phyloP scores from a whole-genome alignment of 768 basidiomycete genomes.

The Lactarius hengduanensis region DNA sequence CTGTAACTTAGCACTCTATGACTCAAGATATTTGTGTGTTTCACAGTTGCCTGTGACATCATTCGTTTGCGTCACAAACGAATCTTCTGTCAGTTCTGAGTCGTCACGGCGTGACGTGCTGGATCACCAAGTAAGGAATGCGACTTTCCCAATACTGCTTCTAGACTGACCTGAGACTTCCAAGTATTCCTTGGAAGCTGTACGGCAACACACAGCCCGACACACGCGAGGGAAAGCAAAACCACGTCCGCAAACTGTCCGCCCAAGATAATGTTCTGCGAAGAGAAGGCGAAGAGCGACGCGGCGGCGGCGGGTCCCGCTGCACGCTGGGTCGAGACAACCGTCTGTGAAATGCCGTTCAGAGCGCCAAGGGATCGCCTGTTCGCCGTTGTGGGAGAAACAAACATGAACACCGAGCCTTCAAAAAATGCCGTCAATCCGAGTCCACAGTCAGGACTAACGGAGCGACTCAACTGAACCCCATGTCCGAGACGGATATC shows the following conservation, averaged over 20 bases:
- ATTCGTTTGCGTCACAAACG: too few relatives aligned
- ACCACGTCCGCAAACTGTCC: slow-evolving; percentile 44
- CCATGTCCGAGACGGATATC: background rate
- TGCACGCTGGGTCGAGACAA: slow-evolving; percentile 47
- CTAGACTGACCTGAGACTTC: background rate
- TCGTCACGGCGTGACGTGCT: background rate
- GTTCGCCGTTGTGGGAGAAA: slow-evolving; percentile 36
- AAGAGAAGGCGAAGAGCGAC: slow-evolving; percentile 54
- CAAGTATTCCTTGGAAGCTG: background rate
- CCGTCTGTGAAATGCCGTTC: slow-evolving; percentile 40
- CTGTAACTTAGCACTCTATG: too few relatives aligned
- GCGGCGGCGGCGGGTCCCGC: slow-evolving; percentile 33
- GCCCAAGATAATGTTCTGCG: slow-evolving; percentile 44
- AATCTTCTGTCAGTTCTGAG: background rate
- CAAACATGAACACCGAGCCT: slow-evolving; percentile 34
- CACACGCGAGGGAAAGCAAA: slow-evolving; percentile 19
- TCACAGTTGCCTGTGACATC: background rate
- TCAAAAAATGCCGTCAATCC: background rate
- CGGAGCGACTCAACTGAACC: background rate
- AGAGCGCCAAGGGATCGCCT: slow-evolving; percentile 42
- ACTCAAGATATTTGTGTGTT: background rate
- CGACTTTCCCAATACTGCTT: background rate
- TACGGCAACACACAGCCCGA: background rate
- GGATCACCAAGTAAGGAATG: background rate
- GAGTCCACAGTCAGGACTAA: background rate